These are phyloP conservation scores for Rhododendron simsii DNA, from an alignment of 148 eudicot species.

Conservation along the genomic window DNA sequence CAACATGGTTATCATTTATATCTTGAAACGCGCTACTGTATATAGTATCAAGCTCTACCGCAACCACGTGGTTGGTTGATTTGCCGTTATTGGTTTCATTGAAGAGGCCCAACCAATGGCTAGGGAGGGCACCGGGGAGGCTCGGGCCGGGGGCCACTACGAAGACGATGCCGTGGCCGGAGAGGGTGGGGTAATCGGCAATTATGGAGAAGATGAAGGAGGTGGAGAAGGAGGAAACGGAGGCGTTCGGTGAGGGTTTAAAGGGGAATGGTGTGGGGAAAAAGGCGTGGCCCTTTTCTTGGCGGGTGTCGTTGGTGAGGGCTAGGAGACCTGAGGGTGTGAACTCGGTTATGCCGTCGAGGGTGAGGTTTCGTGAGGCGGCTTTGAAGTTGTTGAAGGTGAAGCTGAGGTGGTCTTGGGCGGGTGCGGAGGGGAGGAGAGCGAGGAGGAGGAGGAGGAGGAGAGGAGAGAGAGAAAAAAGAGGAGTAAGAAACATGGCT, in stretches of 20 bases:
- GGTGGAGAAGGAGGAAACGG: constrained; percentile 52
- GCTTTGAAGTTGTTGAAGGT: constrained; percentile 36
- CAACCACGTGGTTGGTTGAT: constrained; percentile 28
- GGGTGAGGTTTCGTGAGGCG: constrained; percentile 31
- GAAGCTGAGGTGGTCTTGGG: constrained; percentile 15
- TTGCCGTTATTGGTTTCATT: constrained; percentile 16
- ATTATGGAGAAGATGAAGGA: constrained; percentile 47
- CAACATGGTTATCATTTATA: constrained; percentile 40
- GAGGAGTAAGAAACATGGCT: neutral
- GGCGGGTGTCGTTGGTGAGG: constrained; percentile 43
- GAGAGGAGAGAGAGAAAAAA: neutral
- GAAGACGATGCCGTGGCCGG: constrained; percentile 59
- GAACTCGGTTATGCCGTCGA: constrained; percentile 40
- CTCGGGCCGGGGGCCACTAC: constrained; percentile 36
- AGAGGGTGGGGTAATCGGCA: constrained; percentile 25
- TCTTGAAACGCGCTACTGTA: constrained; percentile 26
- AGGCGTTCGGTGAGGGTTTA: constrained; percentile 19
- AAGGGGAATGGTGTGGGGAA: constrained; percentile 43
- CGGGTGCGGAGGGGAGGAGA: neutral
- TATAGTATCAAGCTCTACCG: constrained; percentile 37
- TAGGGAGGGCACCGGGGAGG: constrained; percentile 20
- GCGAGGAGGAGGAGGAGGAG: neutral
- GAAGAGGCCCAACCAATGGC: constrained; percentile 25
- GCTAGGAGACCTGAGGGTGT: constrained; percentile 34
- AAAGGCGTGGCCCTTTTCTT: constrained; percentile 45